phyloP scores from a whole-genome alignment of 2,329 filamentous ascomycete species.

The Epichloe coenophiala region DNA sequence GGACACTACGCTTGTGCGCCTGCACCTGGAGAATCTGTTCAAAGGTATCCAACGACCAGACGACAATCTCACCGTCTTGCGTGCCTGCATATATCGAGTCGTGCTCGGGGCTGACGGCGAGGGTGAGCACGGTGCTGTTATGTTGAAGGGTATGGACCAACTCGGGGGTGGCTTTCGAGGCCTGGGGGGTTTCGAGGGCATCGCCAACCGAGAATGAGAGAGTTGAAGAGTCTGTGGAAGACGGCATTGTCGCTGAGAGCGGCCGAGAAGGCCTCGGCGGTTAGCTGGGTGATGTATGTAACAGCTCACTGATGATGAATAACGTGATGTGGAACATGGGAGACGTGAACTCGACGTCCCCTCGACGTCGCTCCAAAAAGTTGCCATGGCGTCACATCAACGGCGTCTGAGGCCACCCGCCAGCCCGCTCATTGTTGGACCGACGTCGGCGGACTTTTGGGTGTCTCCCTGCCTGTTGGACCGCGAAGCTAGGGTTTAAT shows the following conservation, averaged over 20 bases:
- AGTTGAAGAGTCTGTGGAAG: background rate
- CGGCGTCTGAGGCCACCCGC: background rate
- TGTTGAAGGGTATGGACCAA: constrained; percentile 64
- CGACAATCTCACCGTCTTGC: constrained; percentile 82
- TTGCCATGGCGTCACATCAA: constrained; percentile 8
- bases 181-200: constrained; percentile 8
- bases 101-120: constrained; percentile 66
- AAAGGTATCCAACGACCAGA: constrained; percentile 83
- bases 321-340: background rate
- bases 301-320: background rate
- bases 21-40: constrained; percentile 66
- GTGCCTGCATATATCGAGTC: constrained; percentile 82
- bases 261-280: background rate
- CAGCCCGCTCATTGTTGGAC: background rate
- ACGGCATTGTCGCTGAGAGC: background rate
- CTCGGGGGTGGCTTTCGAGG: constrained; percentile 32
- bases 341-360: background rate
- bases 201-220: constrained; percentile 6
- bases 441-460: background rate
- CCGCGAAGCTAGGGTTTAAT: no score
- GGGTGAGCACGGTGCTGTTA: constrained; percentile 65
- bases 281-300: background rate
- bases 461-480: no score
- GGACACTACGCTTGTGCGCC: constrained; percentile 82
- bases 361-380: background rate